Base-by-base conservation (phyloP, 352 stramenopile genomes). In the Plasmopara halstedii region DNA sequence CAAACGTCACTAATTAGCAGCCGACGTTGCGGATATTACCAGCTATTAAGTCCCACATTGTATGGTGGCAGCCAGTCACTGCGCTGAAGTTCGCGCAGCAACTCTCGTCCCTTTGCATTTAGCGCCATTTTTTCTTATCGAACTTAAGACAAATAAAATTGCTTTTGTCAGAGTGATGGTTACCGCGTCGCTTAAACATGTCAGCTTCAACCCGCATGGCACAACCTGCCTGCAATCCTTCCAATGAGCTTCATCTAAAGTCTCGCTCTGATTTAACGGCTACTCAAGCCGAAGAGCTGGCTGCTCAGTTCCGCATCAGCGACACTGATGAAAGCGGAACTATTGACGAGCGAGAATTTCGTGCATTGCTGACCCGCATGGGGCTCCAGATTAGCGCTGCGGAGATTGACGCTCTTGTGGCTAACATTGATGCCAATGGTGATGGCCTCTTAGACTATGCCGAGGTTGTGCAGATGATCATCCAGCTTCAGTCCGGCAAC, bases 41-140 rank as follows among this genome's bases (percentile, higher is more conserved):
- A n/a, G n/a, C n/a, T n/a, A n/a, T n/a, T n/a, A n/a, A n/a, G n/a
- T 17, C 76, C 42, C 58, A 91, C 88, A 58, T 96, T 96, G 67
- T 95, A 96, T 3, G 85, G 73, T 11, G 88, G 84, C 29, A 97
- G 56, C 88, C 88, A 97, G 60, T 96, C 85, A 58, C 86, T 96
- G 17, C 85, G 84, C 66, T 86, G 70, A 35, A 97, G 66, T 66
- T 97, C 88, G 41, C 82, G 80, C 46, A 97, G 62, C 31, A 97
- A 62, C 59, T 95, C 83, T 49, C 74, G 83, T 8, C 69, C 79
- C 50, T 89, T 91, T 21, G 70, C 42, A 45, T 83, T 88, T 49
- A 91, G 51, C 49, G 73, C 70, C 75, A 87, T 89, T 35, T 17
- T 17, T 15, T 8, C 15, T 35, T n/a, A 35, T 35, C 31, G 32